Base-by-base conservation (phyloP, 768 basidiomycete species). In the Tylopilus cervinicoccineus region DNA sequence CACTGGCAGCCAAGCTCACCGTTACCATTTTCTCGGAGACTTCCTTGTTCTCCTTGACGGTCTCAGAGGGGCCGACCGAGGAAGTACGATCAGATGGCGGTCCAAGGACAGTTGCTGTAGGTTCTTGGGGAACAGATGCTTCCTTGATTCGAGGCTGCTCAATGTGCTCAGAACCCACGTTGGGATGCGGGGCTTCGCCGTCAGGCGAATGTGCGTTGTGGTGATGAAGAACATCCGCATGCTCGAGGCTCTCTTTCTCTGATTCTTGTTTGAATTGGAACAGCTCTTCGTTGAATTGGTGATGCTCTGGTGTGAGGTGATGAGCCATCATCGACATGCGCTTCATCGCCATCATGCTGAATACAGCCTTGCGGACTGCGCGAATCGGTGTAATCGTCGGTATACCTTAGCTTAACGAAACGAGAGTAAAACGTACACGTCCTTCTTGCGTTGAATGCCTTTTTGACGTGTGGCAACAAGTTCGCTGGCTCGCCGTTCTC, bases 401-500 rank as follows among this genome's bases (percentile, higher is more conserved):
- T 19, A 48, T 42, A 23, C 23, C 23, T 6, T 54, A 22, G 36
- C 4, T 14, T 29, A 29, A 40, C 10, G n/a, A 39, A 38, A 32
- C 38, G 22, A 22, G 34, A 43, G 53, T 13, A 34, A 36, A 16
- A 76, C 87, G 45, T 61, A 91, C 90, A 95, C 16, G 89, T 81
- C 69, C 79, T 80, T 72, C 80, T 88, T 27, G 91, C 93, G 63
- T 96, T 82, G 72, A 96, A 93, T 26, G 82, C 85, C 69, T 81
- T 88, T 76, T 84, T 89, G 68, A 98, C 86, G 38, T 87, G 80
- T 24, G 95, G 94, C 58, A 97, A 70, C 60, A 98, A 75, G 71
- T 96, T 84, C 20, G 78, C 79, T 23, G 84, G 82, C 37, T 72
- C 73, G 38, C 86, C 87, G 29, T 75, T 56, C 39, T 38, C 69